Percentiles rank a stretch among this genome's conserved stretches.
These are phyloP conservation scores for Aspergillus carbonarius DNA, from an alignment of 2,329 filamentous ascomycete genomes.

Conservation along the genomic window DNA sequence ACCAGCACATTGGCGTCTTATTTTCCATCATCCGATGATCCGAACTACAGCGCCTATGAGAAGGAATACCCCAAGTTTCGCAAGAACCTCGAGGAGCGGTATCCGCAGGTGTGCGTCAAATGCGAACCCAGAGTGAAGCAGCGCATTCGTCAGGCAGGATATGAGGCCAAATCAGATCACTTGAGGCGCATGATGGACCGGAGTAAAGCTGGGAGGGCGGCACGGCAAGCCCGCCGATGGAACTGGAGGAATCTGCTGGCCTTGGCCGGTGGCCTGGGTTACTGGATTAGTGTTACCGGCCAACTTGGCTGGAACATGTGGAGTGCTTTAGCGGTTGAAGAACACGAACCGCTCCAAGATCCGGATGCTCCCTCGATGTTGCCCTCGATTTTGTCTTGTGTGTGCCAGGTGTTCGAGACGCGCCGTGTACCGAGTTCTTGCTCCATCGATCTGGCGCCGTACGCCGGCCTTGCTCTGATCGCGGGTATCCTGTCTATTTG, in stretches of 20 bases:
- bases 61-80: slow-evolving; percentile 69
- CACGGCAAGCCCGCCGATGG: slow-evolving; percentile 33
- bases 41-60: slow-evolving; percentile 68
- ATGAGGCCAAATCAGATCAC: slow-evolving; percentile 81
- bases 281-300: slow-evolving; percentile 44
- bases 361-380: slow-evolving; percentile 13
- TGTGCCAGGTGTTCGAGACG: slow-evolving; percentile 17
- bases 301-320: slow-evolving; percentile 46
- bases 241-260: slow-evolving; percentile 48
- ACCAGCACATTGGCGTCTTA: slow-evolving; percentile 76
- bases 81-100: slow-evolving; percentile 71
- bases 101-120: slow-evolving; percentile 81
- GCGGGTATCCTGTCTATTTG: slow-evolving; percentile 46
- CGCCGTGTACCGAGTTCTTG: slow-evolving; percentile 28
- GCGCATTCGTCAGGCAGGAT: slow-evolving; percentile 68
- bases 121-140: slow-evolving; percentile 74
- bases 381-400: slow-evolving; percentile 23
- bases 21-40: slow-evolving; percentile 64
- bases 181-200: slow-evolving; percentile 72
- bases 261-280: slow-evolving; percentile 42
- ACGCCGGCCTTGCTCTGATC: slow-evolving; percentile 41
- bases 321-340: slow-evolving; percentile 29
- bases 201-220: slow-evolving; percentile 42
- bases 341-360: slow-evolving; percentile 13
- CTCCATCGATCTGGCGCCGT: slow-evolving; percentile 31